Evolutionary conservation across 768 basidiomycete species (phyloP), one percentile per base, ranked within the genome.

Genomic region (Rhizopogon sp.): DNA sequence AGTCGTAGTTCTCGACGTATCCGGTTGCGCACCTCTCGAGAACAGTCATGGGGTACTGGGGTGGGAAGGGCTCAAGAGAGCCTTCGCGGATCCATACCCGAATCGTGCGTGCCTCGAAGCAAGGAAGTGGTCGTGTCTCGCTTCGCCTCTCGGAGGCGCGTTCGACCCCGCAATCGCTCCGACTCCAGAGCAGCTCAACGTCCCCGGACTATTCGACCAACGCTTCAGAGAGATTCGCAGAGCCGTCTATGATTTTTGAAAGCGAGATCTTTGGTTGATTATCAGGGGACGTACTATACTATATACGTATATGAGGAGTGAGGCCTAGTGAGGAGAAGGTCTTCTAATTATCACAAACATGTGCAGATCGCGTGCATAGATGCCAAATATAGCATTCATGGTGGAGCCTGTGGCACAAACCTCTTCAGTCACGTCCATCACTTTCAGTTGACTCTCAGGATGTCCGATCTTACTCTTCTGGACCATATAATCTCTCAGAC

Each of bases 401-500:
- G 25, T 25, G 25, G 20, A 2, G 25, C 25, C 25, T 25, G 25
- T 5, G 25, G 25, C 31, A 33, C 31, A 33, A 7, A 33, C 9
- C 10, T 33, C 31, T 33, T 33, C 8, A 33, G 31, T 43, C 22
- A 25, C 20, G 8, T 16, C 14, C 14, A 47, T 20, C 39, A n/a
- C 33, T 49, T 14, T 47, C 35, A 11, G 11, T 47, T 31, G 17
- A 37, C 47, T 37, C 22, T 49, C 28, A 45, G 17, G 45, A 69
- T 70, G 70, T 39, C 42, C 54, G 66, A 69, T 25, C 22, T 59
- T 28, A 41, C 59, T 29, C 58, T 65, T 50, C 58, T 72, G 44
- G 58, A 59, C 11, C 68, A 82, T 59, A 66, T 83, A 52, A 55
- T 82, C 54, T 60, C 72, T 10, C 80, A 80, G 54, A 76, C 79